A percentile compares a stretch with the other conserved stretches of the same genome.
phyloP scores from a whole-genome alignment of 345 rosid genomes.

The Brassica cretica region DNA sequence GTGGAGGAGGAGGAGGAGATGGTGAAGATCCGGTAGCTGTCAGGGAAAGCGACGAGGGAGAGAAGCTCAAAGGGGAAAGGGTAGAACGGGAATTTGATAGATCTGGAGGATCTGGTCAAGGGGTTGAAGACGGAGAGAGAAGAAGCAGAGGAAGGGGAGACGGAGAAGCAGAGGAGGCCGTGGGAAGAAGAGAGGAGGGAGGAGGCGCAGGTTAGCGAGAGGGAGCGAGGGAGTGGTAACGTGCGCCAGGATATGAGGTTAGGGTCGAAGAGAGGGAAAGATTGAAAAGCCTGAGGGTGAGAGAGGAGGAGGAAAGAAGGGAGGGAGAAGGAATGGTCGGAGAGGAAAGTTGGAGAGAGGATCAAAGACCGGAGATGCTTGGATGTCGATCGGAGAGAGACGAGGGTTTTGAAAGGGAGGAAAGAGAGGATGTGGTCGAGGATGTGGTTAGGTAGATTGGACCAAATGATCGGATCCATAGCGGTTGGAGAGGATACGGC shows the following conservation, averaged over 20 bases:
- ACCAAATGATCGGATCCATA: constrained; percentile 88
- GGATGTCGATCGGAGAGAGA: constrained; percentile 66
- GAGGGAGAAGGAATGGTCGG: constrained; percentile 33
- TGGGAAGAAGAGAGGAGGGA: constrained; percentile 59
- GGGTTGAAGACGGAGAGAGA: constrained; percentile 69
- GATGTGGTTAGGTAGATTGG: constrained; percentile 63
- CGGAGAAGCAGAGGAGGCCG: constrained; percentile 67
- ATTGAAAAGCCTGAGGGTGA: constrained; percentile 59
- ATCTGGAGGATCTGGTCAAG: constrained; percentile 57
- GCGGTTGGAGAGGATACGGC: constrained; percentile 11
- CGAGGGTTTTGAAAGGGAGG: constrained; percentile 58
- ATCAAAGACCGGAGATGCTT: constrained; percentile 53
- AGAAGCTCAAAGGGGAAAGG: constrained; percentile 69
- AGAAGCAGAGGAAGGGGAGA: constrained; percentile 50
- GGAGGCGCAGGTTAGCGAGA: constrained; percentile 33
- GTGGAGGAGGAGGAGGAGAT: constrained; percentile 46
- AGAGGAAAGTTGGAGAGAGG: constrained; percentile 41
- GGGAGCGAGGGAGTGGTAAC: constrained; percentile 45
- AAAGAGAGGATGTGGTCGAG: constrained; percentile 61
- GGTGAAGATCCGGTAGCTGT: constrained; percentile 61
- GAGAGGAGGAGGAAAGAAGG: constrained; percentile 76
- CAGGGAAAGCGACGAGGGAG: constrained; percentile 53
- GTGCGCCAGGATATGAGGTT: constrained; percentile 56
- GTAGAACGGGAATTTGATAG: constrained; percentile 56
- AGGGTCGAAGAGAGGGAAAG: constrained; percentile 64